These are phyloP conservation scores for Aphanomyces stellatus DNA, from an alignment of 352 stramenopile genomes.

Conservation along the genomic window DNA sequence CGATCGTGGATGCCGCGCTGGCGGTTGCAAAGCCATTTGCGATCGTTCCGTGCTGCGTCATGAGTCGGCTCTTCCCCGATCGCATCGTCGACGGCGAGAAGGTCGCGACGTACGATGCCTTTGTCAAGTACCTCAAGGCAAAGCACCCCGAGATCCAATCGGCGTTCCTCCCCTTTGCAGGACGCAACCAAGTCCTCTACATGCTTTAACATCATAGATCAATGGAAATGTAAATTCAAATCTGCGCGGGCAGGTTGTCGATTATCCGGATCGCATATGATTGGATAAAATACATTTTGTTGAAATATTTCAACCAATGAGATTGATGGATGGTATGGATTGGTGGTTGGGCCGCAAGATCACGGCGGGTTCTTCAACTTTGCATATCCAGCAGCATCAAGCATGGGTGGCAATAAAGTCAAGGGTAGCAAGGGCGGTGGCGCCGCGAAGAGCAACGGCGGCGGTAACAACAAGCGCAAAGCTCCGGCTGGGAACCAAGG, in stretches of 20 bases:
- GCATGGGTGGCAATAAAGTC: slow-evolving; percentile 1
- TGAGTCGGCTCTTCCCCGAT: slow-evolving; percentile 87
- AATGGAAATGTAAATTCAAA: background rate
- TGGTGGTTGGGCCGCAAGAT: slow-evolving; percentile 3
- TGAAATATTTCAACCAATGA: background rate
- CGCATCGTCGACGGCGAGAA: slow-evolving; percentile 46
- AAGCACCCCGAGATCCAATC: slow-evolving; percentile 61
- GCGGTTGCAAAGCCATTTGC: slow-evolving; percentile 87
- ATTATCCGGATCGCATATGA: slow-evolving; percentile 10
- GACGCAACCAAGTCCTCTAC: slow-evolving; percentile 80
- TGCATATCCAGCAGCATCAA: background rate
- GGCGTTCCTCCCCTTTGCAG: slow-evolving; percentile 66
- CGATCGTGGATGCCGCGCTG: slow-evolving; percentile 90
- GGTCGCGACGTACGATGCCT: slow-evolving; percentile 73
- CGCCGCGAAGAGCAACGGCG: background rate
- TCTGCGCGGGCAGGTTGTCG: background rate
- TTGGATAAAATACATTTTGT: slow-evolving; percentile 3
- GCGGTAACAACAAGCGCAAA: slow-evolving; percentile 2
- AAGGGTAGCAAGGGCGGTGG: background rate
- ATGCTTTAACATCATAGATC: slow-evolving; percentile 21
- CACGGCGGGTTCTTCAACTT: background rate
- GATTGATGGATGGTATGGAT: background rate
- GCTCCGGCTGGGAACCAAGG: background rate
- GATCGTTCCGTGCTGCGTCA: slow-evolving; percentile 95
- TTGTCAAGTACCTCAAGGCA: slow-evolving; percentile 71